Evolutionary conservation across 2,329 filamentous ascomycete species (phyloP), one percentile per base, ranked within the genome.

Genomic region (Plectosphaerella cucumerina): DNA sequence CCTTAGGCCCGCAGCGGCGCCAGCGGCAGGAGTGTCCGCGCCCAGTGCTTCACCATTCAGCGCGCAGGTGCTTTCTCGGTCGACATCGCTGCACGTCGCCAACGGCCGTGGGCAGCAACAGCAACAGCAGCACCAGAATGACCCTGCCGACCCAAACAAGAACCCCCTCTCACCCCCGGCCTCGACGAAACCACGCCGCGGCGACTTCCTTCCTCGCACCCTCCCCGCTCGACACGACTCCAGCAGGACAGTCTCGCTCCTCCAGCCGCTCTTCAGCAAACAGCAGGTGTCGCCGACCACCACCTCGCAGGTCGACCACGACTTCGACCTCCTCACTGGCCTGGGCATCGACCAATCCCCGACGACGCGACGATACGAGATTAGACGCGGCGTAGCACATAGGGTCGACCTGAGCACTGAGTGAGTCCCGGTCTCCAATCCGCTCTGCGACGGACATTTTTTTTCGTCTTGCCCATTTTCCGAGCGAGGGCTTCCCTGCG

Each of bases 271-370:
- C n/a, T 42, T 18, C 39, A 18, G 39, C n/a, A 42, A 20, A 18
- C n/a, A 17, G 5, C 26, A 31, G 26, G 26, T 11, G 26, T 31
- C 26, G 26, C 9, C 3, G 8, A 11, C 26, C 17, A 10, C 35
- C 35, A 18, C 14, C 35, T n/a, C 35, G 35, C 14, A 37, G 17
- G 15, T 6, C 35, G 35, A 37, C 39, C 17, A 42, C n/a, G 39
- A 48, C 34, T 53, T 15, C 48, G 51, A 23, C 39, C 50, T 49
- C 41, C 48, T 3, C 45, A 20, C 18, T 15, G 49, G 47, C 45
- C 49, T 55, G 8, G 44, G 37, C 18, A 50, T 53, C 33, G 20
- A 51, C 17, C 33, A 51, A 26, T 6, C 39, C 50, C 31, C 44
- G 18, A 49, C 47, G 22, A 48, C 12, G 3, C 23, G 46, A 20